Evolutionary conservation across 169 alveolate species (phyloP), one percentile per base, ranked within the genome.

Genomic region (Plasmodium sp.): DNA sequence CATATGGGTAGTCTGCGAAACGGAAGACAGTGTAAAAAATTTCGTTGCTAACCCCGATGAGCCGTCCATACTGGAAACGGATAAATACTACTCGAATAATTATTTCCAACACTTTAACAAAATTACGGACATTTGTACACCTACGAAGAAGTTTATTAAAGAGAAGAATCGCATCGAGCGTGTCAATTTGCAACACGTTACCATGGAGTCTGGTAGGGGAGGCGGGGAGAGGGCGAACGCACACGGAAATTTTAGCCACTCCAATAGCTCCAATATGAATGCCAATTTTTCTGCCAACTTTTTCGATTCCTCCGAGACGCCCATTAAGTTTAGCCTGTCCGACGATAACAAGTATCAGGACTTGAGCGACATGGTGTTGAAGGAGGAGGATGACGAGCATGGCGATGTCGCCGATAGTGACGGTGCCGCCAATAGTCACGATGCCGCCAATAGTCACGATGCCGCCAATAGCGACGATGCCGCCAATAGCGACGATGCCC

Each of bases 1-100:
- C n/a, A 81, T 91, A 22, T 95, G 97, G 97, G 96, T 95, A n/a
- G 96, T 86, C n/a, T 86, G 93, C 71, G 93, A 86, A 86, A 86
- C 75, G n/a, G 93, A 86, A 77, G 86, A 75, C 18, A 86, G 93
- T 77, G 86, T 86, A n/a, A 86, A 86, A 39, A 36, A 86, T 75
- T 36, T 86, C 31, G 86, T 51, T 48, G 62, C 58, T 36, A 75
- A 86, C 45, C 93, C 93, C 14, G 71, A 51, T 75, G 82, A 86
- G 31, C 93, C 93, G 7, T 86, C 85, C 45, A 86, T 56, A 51
- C 18, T 86, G 45, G 85, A 86, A 86, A 86, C 93, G 9, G 93
- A 86, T 45, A 77, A 86, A 56, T 86, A 75, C 18, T 86, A 86
- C 41, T 41, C 86, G 33, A 86, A 86, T 77, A 86, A 86, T 77